These are phyloP conservation scores for Colletotrichum filicis DNA, from an alignment of 2,329 filamentous ascomycete species.

Conservation along the genomic window DNA sequence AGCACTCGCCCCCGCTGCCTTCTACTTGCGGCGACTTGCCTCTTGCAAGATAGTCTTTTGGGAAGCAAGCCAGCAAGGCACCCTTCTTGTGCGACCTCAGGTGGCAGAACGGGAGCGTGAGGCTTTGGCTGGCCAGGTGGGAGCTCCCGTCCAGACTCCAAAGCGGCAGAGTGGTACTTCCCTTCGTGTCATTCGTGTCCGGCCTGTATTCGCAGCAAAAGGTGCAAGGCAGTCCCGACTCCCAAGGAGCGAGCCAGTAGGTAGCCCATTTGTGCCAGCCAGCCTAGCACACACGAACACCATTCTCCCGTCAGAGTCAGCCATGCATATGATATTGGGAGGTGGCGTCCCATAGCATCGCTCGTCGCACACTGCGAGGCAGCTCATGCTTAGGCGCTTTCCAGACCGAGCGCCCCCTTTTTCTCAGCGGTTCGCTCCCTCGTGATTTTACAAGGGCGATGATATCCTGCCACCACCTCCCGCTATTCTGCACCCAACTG, in stretches of 20 bases:
- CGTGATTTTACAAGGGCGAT: conserved; percentile 1
- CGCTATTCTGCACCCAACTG: too few species aligned
- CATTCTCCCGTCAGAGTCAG: conserved; percentile 21
- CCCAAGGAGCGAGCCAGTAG: background rate
- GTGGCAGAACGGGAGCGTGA: background rate
- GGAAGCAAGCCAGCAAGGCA: background rate
- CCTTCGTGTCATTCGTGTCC: background rate
- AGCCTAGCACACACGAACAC: conserved; percentile 5
- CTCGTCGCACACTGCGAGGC: background rate
- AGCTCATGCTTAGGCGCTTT: background rate
- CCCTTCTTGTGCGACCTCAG: conserved; percentile 17
- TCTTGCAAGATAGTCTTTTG: conserved; percentile 9
- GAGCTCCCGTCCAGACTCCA: background rate
- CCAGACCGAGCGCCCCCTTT: background rate
- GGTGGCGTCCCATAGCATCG: conserved; percentile 28
- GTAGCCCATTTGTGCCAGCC: background rate
- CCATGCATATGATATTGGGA: conserved; percentile 33
- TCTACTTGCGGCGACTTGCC: conserved; percentile 16
- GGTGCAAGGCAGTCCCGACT: background rate
- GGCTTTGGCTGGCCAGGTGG: background rate
- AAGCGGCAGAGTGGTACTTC: background rate
- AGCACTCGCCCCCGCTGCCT: background rate
- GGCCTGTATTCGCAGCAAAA: background rate
- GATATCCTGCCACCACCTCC: too few species aligned
- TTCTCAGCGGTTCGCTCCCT: conserved; percentile 5